Percentiles rank a stretch among this genome's conserved stretches.
phyloP scores from a whole-genome alignment of 345 rosid species.

The Eucalyptus curtisii region DNA sequence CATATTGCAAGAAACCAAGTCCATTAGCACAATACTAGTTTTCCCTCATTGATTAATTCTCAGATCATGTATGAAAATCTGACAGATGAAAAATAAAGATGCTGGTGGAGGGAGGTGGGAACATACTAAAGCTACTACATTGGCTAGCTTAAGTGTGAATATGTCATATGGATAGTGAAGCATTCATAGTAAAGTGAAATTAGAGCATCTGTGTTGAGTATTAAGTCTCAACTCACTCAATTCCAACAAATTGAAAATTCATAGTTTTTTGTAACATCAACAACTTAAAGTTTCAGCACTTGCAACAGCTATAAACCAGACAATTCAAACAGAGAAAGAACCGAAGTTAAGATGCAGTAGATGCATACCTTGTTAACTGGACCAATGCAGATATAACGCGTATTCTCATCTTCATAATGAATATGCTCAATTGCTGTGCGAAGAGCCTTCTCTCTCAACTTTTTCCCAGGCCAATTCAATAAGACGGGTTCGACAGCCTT shows the following conservation, averaged over 20 bases:
- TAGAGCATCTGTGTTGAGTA: neutral
- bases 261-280: neutral
- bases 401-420: conserved; percentile 94
- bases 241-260: neutral
- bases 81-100: neutral
- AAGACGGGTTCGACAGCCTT: conserved; percentile 69
- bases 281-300: too few species aligned
- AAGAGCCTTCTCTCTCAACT: conserved; percentile 82
- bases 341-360: neutral
- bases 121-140: neutral
- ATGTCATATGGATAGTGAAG: neutral
- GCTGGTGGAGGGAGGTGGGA: neutral
- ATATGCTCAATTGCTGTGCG: conserved; percentile 50
- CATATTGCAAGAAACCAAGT: neutral
- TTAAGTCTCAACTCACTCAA: neutral
- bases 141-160: neutral
- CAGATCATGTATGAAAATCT: neutral
- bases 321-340: neutral
- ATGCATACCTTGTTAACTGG: conserved; percentile 84
- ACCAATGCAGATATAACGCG: conserved; percentile 90
- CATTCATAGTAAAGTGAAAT: neutral
- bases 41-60: neutral
- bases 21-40: neutral
- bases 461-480: conserved; percentile 85
- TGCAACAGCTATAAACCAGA: neutral